Evolutionary conservation across 768 basidiomycete genomes (phyloP), one percentile per base, ranked within the genome.

Genomic region (Leccinum arenicola): DNA sequence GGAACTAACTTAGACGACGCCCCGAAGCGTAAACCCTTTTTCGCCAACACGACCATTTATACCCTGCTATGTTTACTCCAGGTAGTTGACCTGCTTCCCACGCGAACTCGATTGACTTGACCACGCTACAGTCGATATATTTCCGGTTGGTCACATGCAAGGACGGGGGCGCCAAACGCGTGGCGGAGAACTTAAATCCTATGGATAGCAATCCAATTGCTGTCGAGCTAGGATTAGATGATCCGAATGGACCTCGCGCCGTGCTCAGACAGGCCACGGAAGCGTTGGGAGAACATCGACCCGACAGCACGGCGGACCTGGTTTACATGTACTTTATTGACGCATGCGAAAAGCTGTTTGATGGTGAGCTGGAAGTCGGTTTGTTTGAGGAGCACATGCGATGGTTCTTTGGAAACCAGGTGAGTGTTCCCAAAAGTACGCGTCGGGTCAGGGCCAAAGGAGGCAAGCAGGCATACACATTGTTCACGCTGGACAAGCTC

Each of bases 381-480:
- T 85, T 87, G 21, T 98, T 95, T 67, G 96, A 98, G 73, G 97
- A 98, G 71, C 92, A 93, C 68, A 86, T 98, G 85, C 79, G 97
- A 63, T 92, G 93, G 84, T 91, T 95, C 76, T 95, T 93, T 76
- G 91, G 92, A 33, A 93, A 86, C 61, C 88, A 87, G 82, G 89
- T 89, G 73, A 62, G 80, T 55, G 51, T 45, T 15, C 5, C n/a
- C 15, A 38, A 45, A 40, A 29, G 10, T 19, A 33, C 31, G 47
- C 11, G 47, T 19, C 5, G 10, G 29, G 57, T 31, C 17, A 14
- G 2, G 19, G 52, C 61, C 63, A 33, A 71, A 61, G 50, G 33
- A 40, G 73, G 72, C 72, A 75, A 79, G 63, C 78, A 95, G 87
- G 95, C 93, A 4, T 98, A 93, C 76, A 82, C 87, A 55, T 75